phyloP scores from a whole-genome alignment of 78 protist genomes.

The Diacronema lutheri region DNA sequence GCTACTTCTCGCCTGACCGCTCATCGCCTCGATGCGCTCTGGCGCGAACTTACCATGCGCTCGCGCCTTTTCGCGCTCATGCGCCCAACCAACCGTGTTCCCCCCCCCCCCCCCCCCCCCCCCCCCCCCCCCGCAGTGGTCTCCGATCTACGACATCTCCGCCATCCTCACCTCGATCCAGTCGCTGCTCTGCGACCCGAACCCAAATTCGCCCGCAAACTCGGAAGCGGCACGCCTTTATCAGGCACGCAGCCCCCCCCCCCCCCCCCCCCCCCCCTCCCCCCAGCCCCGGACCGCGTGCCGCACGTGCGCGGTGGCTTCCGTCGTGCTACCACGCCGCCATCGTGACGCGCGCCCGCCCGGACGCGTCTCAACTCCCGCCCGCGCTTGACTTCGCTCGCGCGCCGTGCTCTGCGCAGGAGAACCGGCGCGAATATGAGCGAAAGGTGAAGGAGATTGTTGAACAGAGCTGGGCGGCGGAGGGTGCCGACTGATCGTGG shows the following conservation, averaged over 20 bases:
- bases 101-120: too few species aligned
- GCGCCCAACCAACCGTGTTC: too few species aligned
- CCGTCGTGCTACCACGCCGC: too few species aligned
- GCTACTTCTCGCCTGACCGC: too few species aligned
- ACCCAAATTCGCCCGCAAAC: slow-evolving; percentile 99
- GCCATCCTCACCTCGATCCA: slow-evolving; percentile 99
- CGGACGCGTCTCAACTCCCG: neutral
- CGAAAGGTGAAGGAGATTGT: slow-evolving; percentile 91
- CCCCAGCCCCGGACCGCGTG: neutral
- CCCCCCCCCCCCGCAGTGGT: too few species aligned
- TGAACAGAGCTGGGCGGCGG: slow-evolving; percentile 87
- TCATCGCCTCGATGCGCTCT: too few species aligned
- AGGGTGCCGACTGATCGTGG: neutral
- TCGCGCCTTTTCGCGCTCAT: too few species aligned
- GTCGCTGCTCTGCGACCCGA: slow-evolving; percentile 98
- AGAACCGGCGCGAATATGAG: slow-evolving; percentile 93
- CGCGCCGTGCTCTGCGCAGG: slow-evolving; percentile 47
- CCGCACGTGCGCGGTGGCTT: neutral
- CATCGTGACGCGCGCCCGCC: too few species aligned
- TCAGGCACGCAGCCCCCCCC: neutral
- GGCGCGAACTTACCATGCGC: too few species aligned
- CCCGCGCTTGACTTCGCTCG: neutral
- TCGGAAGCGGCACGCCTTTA: slow-evolving; percentile 95
- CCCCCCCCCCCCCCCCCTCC: neutral
- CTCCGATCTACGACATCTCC: slow-evolving; percentile 96